These are phyloP conservation scores for Podila minutissima DNA, from an alignment of 192 early-diverging fungal genomes.

Conservation along the genomic window DNA sequence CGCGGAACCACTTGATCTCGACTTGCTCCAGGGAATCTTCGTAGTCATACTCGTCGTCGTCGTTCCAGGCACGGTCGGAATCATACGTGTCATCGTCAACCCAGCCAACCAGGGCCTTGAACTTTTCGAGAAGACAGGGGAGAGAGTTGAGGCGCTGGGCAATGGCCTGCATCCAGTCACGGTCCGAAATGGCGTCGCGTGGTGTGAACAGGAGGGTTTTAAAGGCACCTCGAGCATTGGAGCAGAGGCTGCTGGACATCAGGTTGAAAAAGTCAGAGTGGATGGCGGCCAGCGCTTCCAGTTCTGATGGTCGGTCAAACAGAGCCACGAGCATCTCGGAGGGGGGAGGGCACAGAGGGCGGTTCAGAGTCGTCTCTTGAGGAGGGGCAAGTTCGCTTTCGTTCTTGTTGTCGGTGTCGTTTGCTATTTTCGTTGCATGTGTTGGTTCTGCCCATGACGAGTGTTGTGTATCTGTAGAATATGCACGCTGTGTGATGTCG, in stretches of 20 bases:
- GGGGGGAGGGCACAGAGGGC: conserved; percentile 5
- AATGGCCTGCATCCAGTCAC: conserved; percentile 33
- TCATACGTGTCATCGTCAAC: conserved; percentile 25
- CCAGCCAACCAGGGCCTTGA: conserved; percentile 47
- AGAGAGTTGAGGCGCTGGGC: not conserved
- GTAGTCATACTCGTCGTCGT: conserved; percentile 31
- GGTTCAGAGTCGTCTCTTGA: conserved; percentile 24
- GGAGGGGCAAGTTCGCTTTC: not conserved
- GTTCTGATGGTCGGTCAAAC: conserved; percentile 27
- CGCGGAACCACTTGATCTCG: conserved; percentile 47
- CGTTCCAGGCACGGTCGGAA: not conserved
- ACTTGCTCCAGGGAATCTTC: conserved; percentile 39
- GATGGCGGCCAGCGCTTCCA: conserved; percentile 40
- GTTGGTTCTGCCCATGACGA: not conserved
- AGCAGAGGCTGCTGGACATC: conserved; percentile 23
- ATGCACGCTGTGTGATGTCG: not conserved
- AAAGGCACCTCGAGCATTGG: not conserved
- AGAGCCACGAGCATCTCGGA: conserved; percentile 43
- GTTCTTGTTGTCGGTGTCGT: not conserved
- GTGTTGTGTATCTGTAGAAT: not conserved
- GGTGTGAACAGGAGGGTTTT: conserved; percentile 23
- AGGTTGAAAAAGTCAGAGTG: conserved; percentile 40
- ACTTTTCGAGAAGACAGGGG: conserved; percentile 36
- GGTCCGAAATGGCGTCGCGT: conserved; percentile 10
- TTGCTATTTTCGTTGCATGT: not conserved